A percentile compares a stretch with the other conserved stretches of the same genome.
Conservation (phyloP, 2,329 filamentous ascomycete species). For the Aspergillus sp. region DNA sequence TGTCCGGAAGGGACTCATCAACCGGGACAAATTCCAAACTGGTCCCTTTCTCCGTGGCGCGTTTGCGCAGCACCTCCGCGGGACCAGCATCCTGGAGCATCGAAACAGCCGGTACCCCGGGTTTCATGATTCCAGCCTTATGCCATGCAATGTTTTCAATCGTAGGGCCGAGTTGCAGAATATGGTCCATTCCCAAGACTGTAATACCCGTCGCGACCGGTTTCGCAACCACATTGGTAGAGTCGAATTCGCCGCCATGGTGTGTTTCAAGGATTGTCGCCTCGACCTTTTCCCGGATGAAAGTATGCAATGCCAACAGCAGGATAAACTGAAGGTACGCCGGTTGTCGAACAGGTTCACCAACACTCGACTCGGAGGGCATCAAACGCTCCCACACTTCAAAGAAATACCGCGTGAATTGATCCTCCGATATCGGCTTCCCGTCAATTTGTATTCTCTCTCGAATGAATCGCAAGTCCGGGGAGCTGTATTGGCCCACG, state of each 20-base stretch:
- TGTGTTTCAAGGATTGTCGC: slow-evolving; percentile 63
- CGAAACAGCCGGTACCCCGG: slow-evolving; percentile 54
- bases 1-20: slow-evolving; percentile 9
- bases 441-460: slow-evolving; percentile 37
- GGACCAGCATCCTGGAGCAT: slow-evolving; percentile 48
- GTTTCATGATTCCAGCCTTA: slow-evolving; percentile 68
- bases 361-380: neutral
- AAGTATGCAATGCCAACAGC: slow-evolving; percentile 62
- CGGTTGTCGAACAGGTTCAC: slow-evolving; percentile 23
- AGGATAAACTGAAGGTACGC: slow-evolving; percentile 54
- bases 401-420: slow-evolving; percentile 22
- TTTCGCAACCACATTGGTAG: slow-evolving; percentile 60
- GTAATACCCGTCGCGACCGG: slow-evolving; percentile 59
- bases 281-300: slow-evolving; percentile 59
- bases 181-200: slow-evolving; percentile 66
- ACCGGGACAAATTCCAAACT: slow-evolving; percentile 39
- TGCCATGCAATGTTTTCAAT: slow-evolving; percentile 68
- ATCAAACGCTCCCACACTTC: slow-evolving; percentile 35
- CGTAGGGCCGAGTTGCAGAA: slow-evolving; percentile 57
- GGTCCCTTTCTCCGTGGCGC: slow-evolving; percentile 53
- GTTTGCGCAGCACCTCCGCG: slow-evolving; percentile 41
- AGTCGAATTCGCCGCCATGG: slow-evolving; percentile 64
- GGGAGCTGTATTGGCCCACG: slow-evolving; percentile 23
- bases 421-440: slow-evolving; percentile 19
- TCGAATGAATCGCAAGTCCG: slow-evolving; percentile 23